phyloP scores from a whole-genome alignment of 164 flowering plant genomes.

The Protea cynaroides region DNA sequence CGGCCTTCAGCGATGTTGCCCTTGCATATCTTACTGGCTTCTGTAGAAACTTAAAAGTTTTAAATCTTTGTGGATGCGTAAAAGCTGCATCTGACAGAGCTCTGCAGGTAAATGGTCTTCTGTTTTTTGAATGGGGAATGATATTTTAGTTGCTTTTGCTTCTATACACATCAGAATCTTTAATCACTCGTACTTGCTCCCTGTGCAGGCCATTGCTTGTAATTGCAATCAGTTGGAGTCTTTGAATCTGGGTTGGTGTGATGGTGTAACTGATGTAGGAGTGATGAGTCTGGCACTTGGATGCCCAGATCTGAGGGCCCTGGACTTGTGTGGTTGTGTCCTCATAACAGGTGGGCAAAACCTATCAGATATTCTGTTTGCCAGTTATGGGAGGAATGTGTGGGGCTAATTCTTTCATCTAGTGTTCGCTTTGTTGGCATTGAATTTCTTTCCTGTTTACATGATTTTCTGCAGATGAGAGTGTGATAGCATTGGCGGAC shows the following conservation, averaged over 20 bases:
- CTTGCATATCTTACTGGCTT: constrained; percentile 49
- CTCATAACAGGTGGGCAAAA: constrained; percentile 63
- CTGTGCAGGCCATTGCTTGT: constrained; percentile 66
- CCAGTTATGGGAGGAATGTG: too few species aligned
- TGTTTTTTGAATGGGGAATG: background rate
- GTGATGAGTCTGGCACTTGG: constrained; percentile 85
- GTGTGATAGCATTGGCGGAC: constrained; percentile 79
- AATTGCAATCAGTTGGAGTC: constrained; percentile 67
- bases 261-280: constrained; percentile 68
- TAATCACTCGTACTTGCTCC: constrained; percentile 4
- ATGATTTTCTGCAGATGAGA: constrained; percentile 59
- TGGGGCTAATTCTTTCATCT: background rate
- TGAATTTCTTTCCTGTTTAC: background rate
- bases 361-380: background rate
- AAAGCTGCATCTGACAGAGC: constrained; percentile 70
- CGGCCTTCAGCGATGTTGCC: constrained; percentile 70
- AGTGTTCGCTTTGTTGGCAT: too few species aligned
- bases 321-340: constrained; percentile 86
- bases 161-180: background rate
- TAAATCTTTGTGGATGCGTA: constrained; percentile 93
- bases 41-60: constrained; percentile 53
- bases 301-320: constrained; percentile 78
- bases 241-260: constrained; percentile 92
- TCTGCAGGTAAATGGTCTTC: constrained; percentile 41
- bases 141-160: background rate